Base-by-base conservation (phyloP, 768 basidiomycete genomes). In the Mycena belliarum region DNA sequence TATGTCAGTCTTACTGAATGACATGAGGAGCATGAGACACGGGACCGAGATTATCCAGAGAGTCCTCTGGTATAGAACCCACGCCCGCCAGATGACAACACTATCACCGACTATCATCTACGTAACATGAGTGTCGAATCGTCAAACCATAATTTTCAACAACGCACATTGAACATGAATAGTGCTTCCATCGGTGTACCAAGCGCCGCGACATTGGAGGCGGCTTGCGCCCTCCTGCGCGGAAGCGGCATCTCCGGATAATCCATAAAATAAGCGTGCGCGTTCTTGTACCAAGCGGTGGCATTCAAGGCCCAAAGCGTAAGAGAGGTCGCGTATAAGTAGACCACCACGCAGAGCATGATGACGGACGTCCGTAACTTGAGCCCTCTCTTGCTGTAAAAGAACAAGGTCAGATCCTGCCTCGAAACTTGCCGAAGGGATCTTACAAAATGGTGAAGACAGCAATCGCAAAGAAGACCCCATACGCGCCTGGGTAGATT, bases 81-180 rank as follows among this genome's bases (percentile, higher is more conserved):
- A 61, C 16, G 53, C 60, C 2, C 60, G 60, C 60, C 55, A 61
- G 23, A 61, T 52, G 23, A 61, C 55, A 6, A 61, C 60, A 16
- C 45, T 56, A 46, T 61, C 60, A 5, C 55, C 49, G 15, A 61
- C 45, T 18, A 61, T 29, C 60, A 61, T 61, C 60, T 59, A 18
- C 32, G 6, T 10, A 32, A 52, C 2, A n/a, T 21, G 11, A 23
- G 3, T 41, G 12, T 4, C 6, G 35, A 14, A 33, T 18, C 15
- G 18, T 7, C 23, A 43, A 11, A 33, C 11, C 33, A n/a, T 35
- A 26, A n/a, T 8, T 8, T 24, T 25, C 23, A 11, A 10, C 1
- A 32, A 54, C 58, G 20, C 6, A 49, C 58, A 40, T 59, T 59
- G 47, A 59, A 59, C 58, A 59, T 53, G 25, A 43, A 59, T 24